A percentile compares a stretch with the other conserved stretches of the same genome.
Evolutionary conservation across 2,329 filamentous ascomycete genomes (phyloP).

Genomic region (Curvularia spicifera): DNA sequence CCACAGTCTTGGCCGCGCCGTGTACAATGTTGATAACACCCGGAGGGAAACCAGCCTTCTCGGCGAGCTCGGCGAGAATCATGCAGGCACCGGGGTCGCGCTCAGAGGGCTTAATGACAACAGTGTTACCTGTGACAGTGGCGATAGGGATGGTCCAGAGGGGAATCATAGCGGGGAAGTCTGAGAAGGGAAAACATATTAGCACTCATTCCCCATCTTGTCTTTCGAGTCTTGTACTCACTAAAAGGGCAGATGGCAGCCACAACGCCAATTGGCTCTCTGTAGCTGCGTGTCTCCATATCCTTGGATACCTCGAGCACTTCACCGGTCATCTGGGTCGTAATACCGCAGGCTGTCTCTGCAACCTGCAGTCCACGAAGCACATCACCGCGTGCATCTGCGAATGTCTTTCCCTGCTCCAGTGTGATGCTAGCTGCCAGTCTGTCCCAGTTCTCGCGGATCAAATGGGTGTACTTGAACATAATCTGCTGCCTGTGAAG

Average conservation of each 20-base stretch:
- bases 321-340: slow-evolving; percentile 82
- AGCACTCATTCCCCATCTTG: slow-evolving; percentile 20
- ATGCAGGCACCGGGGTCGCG: slow-evolving; percentile 83
- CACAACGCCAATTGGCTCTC: slow-evolving; percentile 80
- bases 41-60: slow-evolving; percentile 80
- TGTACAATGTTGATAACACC: slow-evolving; percentile 86
- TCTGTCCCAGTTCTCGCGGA: slow-evolving; percentile 84
- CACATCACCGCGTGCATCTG: slow-evolving; percentile 81
- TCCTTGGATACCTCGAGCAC: slow-evolving; percentile 85
- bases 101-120: slow-evolving; percentile 86
- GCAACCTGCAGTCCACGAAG: slow-evolving; percentile 83
- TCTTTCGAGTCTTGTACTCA: slow-evolving; percentile 52
- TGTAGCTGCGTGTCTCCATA: slow-evolving; percentile 86
- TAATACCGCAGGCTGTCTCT: slow-evolving; percentile 80
- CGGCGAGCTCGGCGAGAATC: slow-evolving; percentile 80
- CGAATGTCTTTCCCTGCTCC: slow-evolving; percentile 88
- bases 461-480: slow-evolving; percentile 82
- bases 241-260: slow-evolving; percentile 88
- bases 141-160: slow-evolving; percentile 90
- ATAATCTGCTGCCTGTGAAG: slow-evolving; percentile 81
- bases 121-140: slow-evolving; percentile 81
- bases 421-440: slow-evolving; percentile 84
- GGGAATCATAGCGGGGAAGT: slow-evolving; percentile 92
- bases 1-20: slow-evolving; percentile 78
- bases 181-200: slow-evolving; percentile 51